Evolutionary conservation across 768 basidiomycete species (phyloP).

Genomic region (Harrya chromipes): DNA sequence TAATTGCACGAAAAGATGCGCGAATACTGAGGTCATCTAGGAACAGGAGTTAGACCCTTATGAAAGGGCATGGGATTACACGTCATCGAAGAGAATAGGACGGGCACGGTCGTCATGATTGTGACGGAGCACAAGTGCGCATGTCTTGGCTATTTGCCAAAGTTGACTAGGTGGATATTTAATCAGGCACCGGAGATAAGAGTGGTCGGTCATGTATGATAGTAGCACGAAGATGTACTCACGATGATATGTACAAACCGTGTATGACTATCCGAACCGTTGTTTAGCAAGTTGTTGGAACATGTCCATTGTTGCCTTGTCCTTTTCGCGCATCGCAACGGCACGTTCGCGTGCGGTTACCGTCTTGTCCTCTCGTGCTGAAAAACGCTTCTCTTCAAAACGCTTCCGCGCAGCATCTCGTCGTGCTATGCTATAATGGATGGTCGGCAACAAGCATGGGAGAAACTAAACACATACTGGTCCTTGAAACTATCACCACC

Average conservation of each 20-base stretch:
- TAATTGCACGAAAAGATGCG: background rate
- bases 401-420: conserved; percentile 70
- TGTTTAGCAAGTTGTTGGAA: conserved; percentile 90
- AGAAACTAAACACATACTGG: conserved; percentile 46
- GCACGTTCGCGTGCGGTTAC: conserved; percentile 59
- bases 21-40: background rate
- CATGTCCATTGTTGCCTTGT: conserved; percentile 95
- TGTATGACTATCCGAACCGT: conserved; percentile 61
- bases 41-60: conserved; percentile 35
- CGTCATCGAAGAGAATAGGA: background rate
- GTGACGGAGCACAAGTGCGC: too few relatives aligned
- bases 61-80: conserved; percentile 37
- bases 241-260: conserved; percentile 8
- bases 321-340: conserved; percentile 66
- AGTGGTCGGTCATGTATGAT: background rate
- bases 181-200: too few relatives aligned
- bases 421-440: conserved; percentile 57
- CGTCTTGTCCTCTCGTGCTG: conserved; percentile 45
- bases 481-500: conserved; percentile 81
- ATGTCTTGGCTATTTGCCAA: background rate
- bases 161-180: background rate
- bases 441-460: conserved; percentile 2
- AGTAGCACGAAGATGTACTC: conserved; percentile 9
- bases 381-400: conserved; percentile 49
- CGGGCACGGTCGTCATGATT: background rate